Percentiles rank a stretch among this genome's conserved stretches.
phyloP scores from a whole-genome alignment of 306 rosid genomes.

The Prosopis cineraria region DNA sequence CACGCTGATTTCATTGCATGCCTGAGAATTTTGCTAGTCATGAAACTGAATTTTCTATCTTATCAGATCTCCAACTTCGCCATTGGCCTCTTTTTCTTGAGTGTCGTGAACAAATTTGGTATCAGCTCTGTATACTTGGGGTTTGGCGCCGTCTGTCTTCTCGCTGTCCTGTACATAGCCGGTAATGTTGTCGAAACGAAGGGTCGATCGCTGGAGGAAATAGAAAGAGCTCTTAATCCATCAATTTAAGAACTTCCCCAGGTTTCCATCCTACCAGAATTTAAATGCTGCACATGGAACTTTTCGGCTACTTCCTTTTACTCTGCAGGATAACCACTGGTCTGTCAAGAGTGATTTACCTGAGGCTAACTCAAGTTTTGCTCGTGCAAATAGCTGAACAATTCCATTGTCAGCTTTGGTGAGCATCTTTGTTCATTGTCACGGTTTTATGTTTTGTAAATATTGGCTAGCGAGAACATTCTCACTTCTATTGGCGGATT shows the following conservation, averaged over 20 bases:
- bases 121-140: conserved; percentile 88
- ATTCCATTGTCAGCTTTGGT: conserved; percentile 13
- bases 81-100: conserved; percentile 93
- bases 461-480: not conserved
- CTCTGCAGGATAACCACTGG: not conserved
- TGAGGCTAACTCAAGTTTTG: conserved; percentile 30
- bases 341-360: conserved; percentile 6
- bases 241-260: conserved; percentile 43
- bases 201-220: conserved; percentile 95
- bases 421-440: conserved; percentile 26
- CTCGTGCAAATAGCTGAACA: conserved; percentile 14
- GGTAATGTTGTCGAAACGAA: conserved; percentile 91
- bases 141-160: conserved; percentile 70
- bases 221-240: conserved; percentile 75
- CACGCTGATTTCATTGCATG: not conserved
- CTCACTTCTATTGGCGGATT: conserved; percentile 19
- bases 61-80: conserved; percentile 86
- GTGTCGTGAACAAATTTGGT: conserved; percentile 91
- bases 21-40: not conserved
- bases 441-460: conserved; percentile 21
- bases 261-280: conserved; percentile 27
- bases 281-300: conserved; percentile 27
- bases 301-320: conserved; percentile 9
- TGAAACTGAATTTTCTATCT: conserved; percentile 25
- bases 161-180: conserved; percentile 85